Base-by-base conservation (phyloP, 2,329 filamentous ascomycete genomes). In the Epichloe glyceriae region DNA sequence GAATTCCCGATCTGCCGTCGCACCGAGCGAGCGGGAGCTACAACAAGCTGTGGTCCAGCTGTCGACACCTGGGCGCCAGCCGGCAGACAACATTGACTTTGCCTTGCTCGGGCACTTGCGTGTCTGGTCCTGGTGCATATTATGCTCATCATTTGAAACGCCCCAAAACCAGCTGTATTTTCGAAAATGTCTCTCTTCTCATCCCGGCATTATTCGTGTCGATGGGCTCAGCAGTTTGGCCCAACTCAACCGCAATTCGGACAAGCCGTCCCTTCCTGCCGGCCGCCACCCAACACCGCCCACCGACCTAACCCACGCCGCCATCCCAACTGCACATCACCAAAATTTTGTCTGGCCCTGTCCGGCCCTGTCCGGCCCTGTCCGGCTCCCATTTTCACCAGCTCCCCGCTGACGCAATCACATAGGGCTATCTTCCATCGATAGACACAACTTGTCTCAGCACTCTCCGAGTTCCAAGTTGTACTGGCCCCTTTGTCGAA, bases 1-100 rank as follows among this genome's bases (percentile, higher is more conserved):
- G 47, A 43, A 20, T 49, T 49, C 14, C 47, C 47, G 47, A 30
- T 37, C 30, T 49, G 47, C 33, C 33, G 47, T 49, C 33, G 30
- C 40, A 49, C 39, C n/a, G 20, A 5, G 40, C n/a, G 20, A 5
- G 33, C 40, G 15, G 22, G 19, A 43, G 33, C 39, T 22, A 34
- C 43, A 46, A 34, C 43, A 46, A 46, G 26, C n/a, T 33, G 17
- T 15, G 15, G 26, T 15, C 4, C 7, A 42, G 38, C 38, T 17
- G 45, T 26, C 19, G 17, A 41, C 46, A 48, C 22, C 26, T 48
- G 46, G 12, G 5, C 20, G 8, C 26, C 43, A 19, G 40, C 39
- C 20, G 40, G 20, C 39, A 41, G 39, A 20, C 17, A 11, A 8
- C 26, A 8, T 26, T 26, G 8, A 26, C 22, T 26, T 26, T 26